A percentile compares a stretch with the other conserved stretches of the same genome.
Conservation (phyloP, 192 early-diverging fungal species). For the Chytriomyces sp. region DNA sequence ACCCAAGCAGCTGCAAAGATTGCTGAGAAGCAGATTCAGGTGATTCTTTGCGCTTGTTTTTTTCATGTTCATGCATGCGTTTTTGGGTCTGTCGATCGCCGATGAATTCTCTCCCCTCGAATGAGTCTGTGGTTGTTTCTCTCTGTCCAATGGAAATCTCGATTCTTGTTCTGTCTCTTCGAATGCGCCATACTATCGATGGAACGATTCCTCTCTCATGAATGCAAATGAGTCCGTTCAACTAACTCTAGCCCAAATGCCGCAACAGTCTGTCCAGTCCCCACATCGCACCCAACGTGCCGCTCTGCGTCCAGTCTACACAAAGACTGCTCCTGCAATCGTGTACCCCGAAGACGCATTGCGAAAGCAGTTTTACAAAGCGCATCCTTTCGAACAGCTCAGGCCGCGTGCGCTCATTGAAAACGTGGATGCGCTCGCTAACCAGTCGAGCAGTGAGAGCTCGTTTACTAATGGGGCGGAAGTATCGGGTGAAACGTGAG, state of each 20-base stretch:
- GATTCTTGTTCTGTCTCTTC: too few species aligned
- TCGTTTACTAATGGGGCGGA: too few species aligned
- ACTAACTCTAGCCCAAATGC: too few species aligned
- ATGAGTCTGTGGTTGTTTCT: background rate
- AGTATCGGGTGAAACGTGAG: too few species aligned
- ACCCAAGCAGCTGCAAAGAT: background rate
- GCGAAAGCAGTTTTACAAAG: slow-evolving; percentile 82
- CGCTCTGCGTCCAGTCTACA: background rate
- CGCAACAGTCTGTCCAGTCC: background rate
- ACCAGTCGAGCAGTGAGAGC: too few species aligned
- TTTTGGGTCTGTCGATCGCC: too few species aligned
- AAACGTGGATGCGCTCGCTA: too few species aligned
- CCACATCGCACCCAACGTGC: background rate
- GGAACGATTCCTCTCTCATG: too few species aligned
- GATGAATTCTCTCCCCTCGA: background rate
- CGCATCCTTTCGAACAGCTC: slow-evolving; percentile 90
- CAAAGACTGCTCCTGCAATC: slow-evolving; percentile 55
- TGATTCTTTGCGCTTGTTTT: background rate
- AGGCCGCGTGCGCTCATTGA: slow-evolving; percentile 77
- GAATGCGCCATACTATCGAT: too few species aligned
- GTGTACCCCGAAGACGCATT: slow-evolving; percentile 89
- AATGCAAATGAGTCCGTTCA: too few species aligned
- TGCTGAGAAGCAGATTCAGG: background rate
- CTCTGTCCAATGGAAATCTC: too few species aligned
- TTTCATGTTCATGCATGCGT: background rate